phyloP scores from a whole-genome alignment of 192 early-diverging fungal genomes.

The Coemansia sp. region DNA sequence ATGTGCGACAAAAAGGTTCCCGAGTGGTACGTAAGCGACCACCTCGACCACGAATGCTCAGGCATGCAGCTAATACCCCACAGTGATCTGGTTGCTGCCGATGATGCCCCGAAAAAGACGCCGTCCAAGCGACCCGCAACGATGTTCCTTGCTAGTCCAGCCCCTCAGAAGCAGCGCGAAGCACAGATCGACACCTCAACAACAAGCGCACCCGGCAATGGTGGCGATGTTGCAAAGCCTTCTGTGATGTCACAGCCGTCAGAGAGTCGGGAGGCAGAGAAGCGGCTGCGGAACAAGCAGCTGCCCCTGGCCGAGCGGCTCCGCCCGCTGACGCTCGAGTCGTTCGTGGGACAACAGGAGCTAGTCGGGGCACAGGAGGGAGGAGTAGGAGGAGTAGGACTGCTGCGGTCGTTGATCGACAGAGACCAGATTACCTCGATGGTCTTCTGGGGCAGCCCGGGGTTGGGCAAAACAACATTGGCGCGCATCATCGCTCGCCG shows the following conservation, averaged over 20 bases:
- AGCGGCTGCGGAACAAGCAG: constrained; percentile 21
- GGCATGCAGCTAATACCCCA: constrained; percentile 6
- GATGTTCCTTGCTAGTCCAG: background rate
- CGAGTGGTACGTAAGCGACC: constrained; percentile 51
- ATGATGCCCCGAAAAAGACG: background rate
- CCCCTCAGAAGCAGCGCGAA: background rate
- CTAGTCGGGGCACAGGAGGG: constrained; percentile 58
- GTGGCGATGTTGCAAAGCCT: background rate
- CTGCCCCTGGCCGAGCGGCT: constrained; percentile 50
- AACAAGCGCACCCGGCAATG: too few species aligned
- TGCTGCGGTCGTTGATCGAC: constrained; percentile 66
- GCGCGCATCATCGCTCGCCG: constrained; percentile 59
- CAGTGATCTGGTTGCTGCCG: background rate
- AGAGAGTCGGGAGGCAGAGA: constrained; percentile 6
- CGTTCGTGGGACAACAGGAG: constrained; percentile 72
- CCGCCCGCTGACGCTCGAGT: constrained; percentile 55
- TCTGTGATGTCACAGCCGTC: background rate
- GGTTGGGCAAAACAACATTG: constrained; percentile 63
- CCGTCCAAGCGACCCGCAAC: constrained; percentile 10
- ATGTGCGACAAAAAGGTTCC: constrained; percentile 40
- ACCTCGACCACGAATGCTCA: constrained; percentile 44
- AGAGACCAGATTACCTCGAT: constrained; percentile 69
- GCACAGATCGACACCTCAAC: background rate
- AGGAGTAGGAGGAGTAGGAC: constrained; percentile 18
- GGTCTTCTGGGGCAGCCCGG: constrained; percentile 74